Evolutionary conservation across 192 early-diverging fungal species (phyloP), one percentile per base, ranked within the genome.

Genomic region (Gamsiella multidivaricata): DNA sequence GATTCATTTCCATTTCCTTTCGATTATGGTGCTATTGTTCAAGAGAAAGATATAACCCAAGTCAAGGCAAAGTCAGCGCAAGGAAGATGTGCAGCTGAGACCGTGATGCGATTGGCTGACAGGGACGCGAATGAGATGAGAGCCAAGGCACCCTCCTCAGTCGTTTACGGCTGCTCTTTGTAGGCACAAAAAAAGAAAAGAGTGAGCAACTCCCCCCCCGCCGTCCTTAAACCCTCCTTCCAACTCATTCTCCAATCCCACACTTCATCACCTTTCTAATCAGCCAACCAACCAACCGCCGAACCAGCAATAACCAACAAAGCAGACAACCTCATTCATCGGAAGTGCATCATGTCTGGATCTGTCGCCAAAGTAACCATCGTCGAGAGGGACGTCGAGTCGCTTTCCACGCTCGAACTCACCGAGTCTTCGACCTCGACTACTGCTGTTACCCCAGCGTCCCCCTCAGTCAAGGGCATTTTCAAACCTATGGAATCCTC

Each of bases 291-390:
- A 23, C 45, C 45, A 26, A 47, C 60, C 17, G 32, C 43, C 17
- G 3, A 12, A 26, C n/a, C n/a, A 18, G 10, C 18, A 5, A 5
- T 23, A 61, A 36, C 1, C 26, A 51, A 53, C 17, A 26, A 18
- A n/a, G 4, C 9, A 17, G 22, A 5, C 31, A 45, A 52, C n/a
- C n/a, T n/a, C n/a, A n/a, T n/a, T n/a, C n/a, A n/a, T n/a, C n/a
- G n/a, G n/a, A n/a, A n/a, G n/a, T n/a, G n/a, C 66, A 69, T 15
- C 61, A 66, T 68, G 65, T 41, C 73, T 43, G 73, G 51, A 76
- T 36, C 60, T 11, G 39, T 23, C 53, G 54, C 41, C 18, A 70
- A 64, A 50, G 28, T 42, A 46, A 71, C 47, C n/a, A 7, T 39
- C 31, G 39, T 45, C 59, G 69, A 67, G 49, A 61, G 54, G 37